phyloP scores from a whole-genome alignment of 1,284 basidiomycete species.

The Sanguinoderma infundibulare region DNA sequence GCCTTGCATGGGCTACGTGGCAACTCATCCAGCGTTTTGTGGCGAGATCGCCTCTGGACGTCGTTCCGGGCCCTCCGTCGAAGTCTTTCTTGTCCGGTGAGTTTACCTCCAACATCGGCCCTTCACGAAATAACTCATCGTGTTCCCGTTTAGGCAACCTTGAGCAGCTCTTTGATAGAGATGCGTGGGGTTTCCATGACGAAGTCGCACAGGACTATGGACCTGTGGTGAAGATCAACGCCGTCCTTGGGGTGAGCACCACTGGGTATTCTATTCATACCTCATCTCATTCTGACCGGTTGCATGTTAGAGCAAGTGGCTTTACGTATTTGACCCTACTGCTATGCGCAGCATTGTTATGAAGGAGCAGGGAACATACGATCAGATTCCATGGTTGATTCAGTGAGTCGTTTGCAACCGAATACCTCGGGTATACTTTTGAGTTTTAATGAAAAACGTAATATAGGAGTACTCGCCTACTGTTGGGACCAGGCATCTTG shows the following conservation, averaged over 20 bases:
- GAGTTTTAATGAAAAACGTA: neutral
- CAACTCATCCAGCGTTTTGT: slow-evolving; percentile 13
- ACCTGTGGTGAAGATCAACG: slow-evolving; percentile 22
- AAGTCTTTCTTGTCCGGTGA: slow-evolving; percentile 21
- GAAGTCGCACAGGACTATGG: slow-evolving; percentile 18
- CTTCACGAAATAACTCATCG: neutral
- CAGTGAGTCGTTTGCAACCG: slow-evolving; percentile 6
- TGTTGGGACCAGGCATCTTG: slow-evolving; percentile 22
- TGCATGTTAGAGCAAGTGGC: slow-evolving; percentile 18
- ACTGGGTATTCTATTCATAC: no score
- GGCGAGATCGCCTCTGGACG: slow-evolving; percentile 28
- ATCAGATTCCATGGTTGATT: slow-evolving; percentile 23
- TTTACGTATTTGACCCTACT: slow-evolving; percentile 23
- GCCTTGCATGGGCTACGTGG: slow-evolving; percentile 14
- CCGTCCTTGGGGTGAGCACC: slow-evolving; percentile 15
- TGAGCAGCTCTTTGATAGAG: slow-evolving; percentile 21
- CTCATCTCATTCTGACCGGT: neutral
- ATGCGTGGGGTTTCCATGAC: slow-evolving; percentile 26
- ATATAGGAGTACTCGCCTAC: slow-evolving; percentile 18
- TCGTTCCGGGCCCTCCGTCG: slow-evolving; percentile 30
- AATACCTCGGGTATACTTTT: neutral
- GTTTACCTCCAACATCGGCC: slow-evolving; percentile 12
- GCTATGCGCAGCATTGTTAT: slow-evolving; percentile 22
- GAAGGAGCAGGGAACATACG: slow-evolving; percentile 21
- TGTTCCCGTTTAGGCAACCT: slow-evolving; percentile 18